phyloP scores from a whole-genome alignment of 78 protist species.

The Andalucia godoyi region DNA sequence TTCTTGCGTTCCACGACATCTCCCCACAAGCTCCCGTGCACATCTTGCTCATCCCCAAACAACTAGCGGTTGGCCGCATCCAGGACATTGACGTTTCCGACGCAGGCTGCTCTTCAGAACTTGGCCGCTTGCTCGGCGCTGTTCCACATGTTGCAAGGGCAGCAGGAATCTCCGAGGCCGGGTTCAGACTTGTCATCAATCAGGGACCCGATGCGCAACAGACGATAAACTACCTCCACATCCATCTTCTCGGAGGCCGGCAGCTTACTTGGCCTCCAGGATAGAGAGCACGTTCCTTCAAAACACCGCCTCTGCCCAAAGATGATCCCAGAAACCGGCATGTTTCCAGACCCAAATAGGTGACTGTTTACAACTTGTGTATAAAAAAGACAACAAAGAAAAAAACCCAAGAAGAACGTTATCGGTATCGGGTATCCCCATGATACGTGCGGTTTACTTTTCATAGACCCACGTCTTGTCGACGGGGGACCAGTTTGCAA shows the following conservation, averaged over 20 bases:
- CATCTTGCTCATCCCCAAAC: slow-evolving; percentile 35
- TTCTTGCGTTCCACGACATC: slow-evolving; percentile 28
- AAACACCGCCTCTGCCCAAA: too few relatives aligned
- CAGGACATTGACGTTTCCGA: neutral
- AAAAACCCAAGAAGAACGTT: too few relatives aligned
- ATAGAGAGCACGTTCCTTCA: too few relatives aligned
- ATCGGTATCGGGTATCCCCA: too few relatives aligned
- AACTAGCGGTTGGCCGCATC: too few relatives aligned
- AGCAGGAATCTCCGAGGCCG: neutral
- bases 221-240: slow-evolving; percentile 35
- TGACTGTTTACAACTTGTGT: too few relatives aligned
- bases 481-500: neutral
- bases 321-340: too few relatives aligned
- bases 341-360: too few relatives aligned
- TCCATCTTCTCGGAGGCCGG: slow-evolving; percentile 38
- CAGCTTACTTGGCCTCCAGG: slow-evolving; percentile 17
- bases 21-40: slow-evolving; percentile 36
- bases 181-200: slow-evolving; percentile 33
- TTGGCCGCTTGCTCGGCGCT: slow-evolving; percentile 9
- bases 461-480: neutral
- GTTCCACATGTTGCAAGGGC: neutral
- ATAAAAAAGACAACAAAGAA: too few relatives aligned
- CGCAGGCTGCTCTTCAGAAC: neutral
- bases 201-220: slow-evolving; percentile 31
- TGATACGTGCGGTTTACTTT: too few relatives aligned